Base-by-base conservation (phyloP, 495 filamentous ascomycete species). In the Pseudomonodictys pantanalensis region DNA sequence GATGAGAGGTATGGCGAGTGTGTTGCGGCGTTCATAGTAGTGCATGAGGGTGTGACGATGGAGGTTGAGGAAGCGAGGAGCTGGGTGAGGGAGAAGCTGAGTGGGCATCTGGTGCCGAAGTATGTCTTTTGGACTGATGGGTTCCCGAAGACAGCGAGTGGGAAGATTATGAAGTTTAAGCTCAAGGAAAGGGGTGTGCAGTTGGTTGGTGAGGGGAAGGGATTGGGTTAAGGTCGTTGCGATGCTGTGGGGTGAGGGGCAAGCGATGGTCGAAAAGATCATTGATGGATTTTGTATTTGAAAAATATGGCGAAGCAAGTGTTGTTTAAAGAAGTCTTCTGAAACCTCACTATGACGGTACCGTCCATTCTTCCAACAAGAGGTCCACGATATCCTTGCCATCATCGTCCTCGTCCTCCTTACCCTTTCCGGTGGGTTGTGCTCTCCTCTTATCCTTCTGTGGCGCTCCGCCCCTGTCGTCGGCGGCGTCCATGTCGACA, bases 101-200 rank as follows among this genome's bases (percentile, higher is more conserved):
- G 87, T 46, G 75, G 80, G 65, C 92, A 97, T 77, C 77, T 89
- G 26, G 90, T 89, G 49, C 93, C 93, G 0, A 95, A 92, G 71
- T 83, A 95, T 71, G 84, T 97, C 29, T 97, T 95, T 72, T 95
- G 89, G 78, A 76, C 88, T 1, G 81, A 84, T 0, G 78, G 82
- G 8, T 93, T 89, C 66, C 93, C 93, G 7, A 97, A 96, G 78
- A 98, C 93, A 20, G 88, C 90, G 18, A 96, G 90, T 69, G 93
- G 93, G 28, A 98, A 98, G 79, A 93, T 98, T 39, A 90, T 96
- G 76, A 97, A 96, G 26, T 97, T 88, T 73, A 95, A 89, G 71
- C 74, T 98, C 66, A 82, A 80, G 70, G 86, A 91, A 33, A 71
- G 76, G 64, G 87, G 85, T 0, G 61, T 83, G 23, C 3, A 65